Base-by-base conservation (phyloP, 371 early-diverging fungal genomes). In the Mucor circinelloides region DNA sequence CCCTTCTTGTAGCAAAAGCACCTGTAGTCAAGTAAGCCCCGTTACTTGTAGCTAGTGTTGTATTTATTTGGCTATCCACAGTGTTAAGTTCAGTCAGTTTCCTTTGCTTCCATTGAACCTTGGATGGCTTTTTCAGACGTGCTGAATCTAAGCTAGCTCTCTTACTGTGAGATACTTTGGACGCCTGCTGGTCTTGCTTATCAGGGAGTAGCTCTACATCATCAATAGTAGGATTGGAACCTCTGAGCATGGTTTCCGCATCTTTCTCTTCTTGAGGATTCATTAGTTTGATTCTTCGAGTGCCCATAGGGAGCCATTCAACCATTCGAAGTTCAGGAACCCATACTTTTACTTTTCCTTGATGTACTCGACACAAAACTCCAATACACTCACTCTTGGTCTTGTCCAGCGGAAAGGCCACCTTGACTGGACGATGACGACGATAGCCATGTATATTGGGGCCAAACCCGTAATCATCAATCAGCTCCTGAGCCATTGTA, bases 391-490 rank as follows among this genome's bases (percentile, higher is more conserved):
- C 81, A 17, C 67, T 52, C 32, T 69, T 72, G 27, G 21, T 27
- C 23, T 72, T 72, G 8, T 63, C 67, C 3, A 34, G 28, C 8
- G 70, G 60, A 12, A 74, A 77, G 2, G 66, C 58, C 2, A 85
- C 77, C 13, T 84, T 79, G 3, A 85, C 81, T 12, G 82, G 70
- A 7, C 81, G 79, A 36, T 83, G 79, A 28, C 80, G 74, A 6
- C 83, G 74, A 57, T 87, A 85, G 7, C 88, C 85, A 67, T 82
- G 80, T 3, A 80, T 63, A 56, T 84, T 84, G 58, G 85, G 76
- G 36, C 76, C 63, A 60, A 84, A 80, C 38, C 85, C 76, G 64
- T 76, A 62, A 19, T 79, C 72, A 36, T 81, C 84, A 1, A 64
- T 59, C n/a, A 88, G 55, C 9, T 82, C 69, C 36, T 70, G 76